These are phyloP conservation scores for Fragilaria crotonensis DNA, from an alignment of 108 stramenopile genomes.

Conservation along the genomic window DNA sequence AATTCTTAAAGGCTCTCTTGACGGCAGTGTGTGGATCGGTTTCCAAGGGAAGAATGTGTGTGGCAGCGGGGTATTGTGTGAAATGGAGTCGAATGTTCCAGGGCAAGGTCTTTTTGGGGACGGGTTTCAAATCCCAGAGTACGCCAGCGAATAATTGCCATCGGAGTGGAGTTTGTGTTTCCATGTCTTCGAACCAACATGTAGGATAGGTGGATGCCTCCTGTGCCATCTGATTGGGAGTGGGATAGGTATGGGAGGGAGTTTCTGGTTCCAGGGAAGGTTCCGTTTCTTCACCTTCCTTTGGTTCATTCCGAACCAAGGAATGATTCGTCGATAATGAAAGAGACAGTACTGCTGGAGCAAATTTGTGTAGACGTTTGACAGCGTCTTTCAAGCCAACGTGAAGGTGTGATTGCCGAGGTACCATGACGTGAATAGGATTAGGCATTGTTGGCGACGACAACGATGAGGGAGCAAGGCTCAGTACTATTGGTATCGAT, in stretches of 20 bases:
- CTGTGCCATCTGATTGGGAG: no score
- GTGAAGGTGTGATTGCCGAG: slow-evolving; percentile 62
- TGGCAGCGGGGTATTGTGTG: slow-evolving; percentile 48
- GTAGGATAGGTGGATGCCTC: no score
- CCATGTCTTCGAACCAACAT: slow-evolving; percentile 85
- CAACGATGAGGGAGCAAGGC: slow-evolving; percentile 59
- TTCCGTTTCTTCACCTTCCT: slow-evolving; percentile 4
- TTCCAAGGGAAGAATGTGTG: slow-evolving; percentile 55
- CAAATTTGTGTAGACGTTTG: slow-evolving; percentile 43
- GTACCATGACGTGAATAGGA: slow-evolving; percentile 56
- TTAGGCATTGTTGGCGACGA: slow-evolving; percentile 55
- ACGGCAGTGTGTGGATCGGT: slow-evolving; percentile 22
- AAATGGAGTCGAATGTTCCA: slow-evolving; percentile 81
- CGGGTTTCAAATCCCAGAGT: slow-evolving; percentile 45
- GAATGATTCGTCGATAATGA: slow-evolving; percentile 7
- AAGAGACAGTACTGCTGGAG: slow-evolving; percentile 40
- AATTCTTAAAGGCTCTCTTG: slow-evolving; percentile 53
- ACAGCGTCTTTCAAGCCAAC: slow-evolving; percentile 57
- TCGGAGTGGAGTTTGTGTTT: slow-evolving; percentile 45
- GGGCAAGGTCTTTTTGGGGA: slow-evolving; percentile 27
- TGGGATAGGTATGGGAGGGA: not conserved
- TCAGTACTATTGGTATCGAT: slow-evolving; percentile 54
- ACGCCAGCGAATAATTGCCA: slow-evolving; percentile 80
- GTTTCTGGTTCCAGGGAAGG: not conserved
- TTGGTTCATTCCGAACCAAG: slow-evolving; percentile 18